These are phyloP conservation scores for Hyaloscypha hepaticicola DNA, from an alignment of 495 filamentous ascomycete genomes.

Conservation along the genomic window DNA sequence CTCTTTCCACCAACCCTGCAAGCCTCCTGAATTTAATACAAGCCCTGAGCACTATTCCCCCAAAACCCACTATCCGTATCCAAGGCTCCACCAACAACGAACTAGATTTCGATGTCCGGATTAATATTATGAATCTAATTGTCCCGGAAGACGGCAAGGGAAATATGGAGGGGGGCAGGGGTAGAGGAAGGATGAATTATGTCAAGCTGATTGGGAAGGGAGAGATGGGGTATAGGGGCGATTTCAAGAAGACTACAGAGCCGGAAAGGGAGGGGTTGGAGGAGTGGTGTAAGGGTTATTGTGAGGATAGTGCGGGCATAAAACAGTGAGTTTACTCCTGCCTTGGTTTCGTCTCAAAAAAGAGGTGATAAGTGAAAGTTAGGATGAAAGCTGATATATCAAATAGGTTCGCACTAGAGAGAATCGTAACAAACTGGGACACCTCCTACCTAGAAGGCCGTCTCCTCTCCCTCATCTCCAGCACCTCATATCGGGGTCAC, in stretches of 20 bases:
- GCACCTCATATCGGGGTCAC: slow-evolving; percentile 46
- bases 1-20: slow-evolving; percentile 41
- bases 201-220: slow-evolving; percentile 48
- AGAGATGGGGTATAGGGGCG: slow-evolving; percentile 49
- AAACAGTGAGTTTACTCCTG: slow-evolving; percentile 37
- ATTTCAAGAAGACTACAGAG: slow-evolving; percentile 36
- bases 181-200: slow-evolving; percentile 51
- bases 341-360: not conserved
- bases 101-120: slow-evolving; percentile 49
- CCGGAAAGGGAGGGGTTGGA: slow-evolving; percentile 43
- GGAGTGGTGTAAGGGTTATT: slow-evolving; percentile 47
- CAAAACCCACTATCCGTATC: slow-evolving; percentile 51
- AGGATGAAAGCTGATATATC: not conserved
- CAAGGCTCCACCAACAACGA: slow-evolving; percentile 37
- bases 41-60: slow-evolving; percentile 47
- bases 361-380: not conserved
- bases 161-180: no score
- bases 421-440: slow-evolving; percentile 51
- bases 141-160: slow-evolving; percentile 38
- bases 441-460: slow-evolving; percentile 51
- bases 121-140: slow-evolving; percentile 53
- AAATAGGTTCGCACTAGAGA: slow-evolving; percentile 44
- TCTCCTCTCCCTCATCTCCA: slow-evolving; percentile 45
- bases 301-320: slow-evolving; percentile 44
- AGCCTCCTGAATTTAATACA: slow-evolving; percentile 45